Conservation (phyloP, 2,329 filamentous ascomycete genomes). For the Fusarium tanahbumbuense region DNA sequence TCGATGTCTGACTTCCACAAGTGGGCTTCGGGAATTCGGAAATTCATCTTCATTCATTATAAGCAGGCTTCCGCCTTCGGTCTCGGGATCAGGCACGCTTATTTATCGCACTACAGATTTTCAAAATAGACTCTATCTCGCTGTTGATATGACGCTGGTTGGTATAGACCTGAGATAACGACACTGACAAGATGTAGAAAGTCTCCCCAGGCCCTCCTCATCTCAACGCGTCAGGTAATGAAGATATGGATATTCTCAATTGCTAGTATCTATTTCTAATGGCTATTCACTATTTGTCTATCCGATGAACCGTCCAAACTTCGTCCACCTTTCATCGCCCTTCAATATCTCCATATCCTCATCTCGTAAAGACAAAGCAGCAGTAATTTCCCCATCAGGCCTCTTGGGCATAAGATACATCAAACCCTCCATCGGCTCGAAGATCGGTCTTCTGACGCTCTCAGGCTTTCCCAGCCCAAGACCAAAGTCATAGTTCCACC, state of each 20-base stretch:
- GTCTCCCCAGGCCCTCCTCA: too few species aligned
- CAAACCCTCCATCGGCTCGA: constrained; percentile 59
- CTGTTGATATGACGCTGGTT: too few species aligned
- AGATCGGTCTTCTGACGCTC: constrained; percentile 60
- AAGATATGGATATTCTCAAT: not conserved
- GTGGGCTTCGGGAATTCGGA: too few species aligned
- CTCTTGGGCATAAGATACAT: constrained; percentile 62
- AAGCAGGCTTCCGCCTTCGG: too few species aligned
- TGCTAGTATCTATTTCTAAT: not conserved
- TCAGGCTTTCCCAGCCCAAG: constrained; percentile 59
- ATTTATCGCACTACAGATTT: too few species aligned
- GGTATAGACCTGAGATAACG: too few species aligned
- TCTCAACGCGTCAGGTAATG: too few species aligned
- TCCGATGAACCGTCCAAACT: constrained; percentile 33
- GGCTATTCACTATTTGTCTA: constrained; percentile 1
- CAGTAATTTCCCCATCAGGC: constrained; percentile 56
- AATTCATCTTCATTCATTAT: too few species aligned
- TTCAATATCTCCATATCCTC: constrained; percentile 61
- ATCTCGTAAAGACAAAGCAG: constrained; percentile 59
- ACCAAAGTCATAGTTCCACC: constrained; percentile 60
- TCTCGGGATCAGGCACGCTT: too few species aligned
- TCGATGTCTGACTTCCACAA: too few species aligned
- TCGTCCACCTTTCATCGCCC: constrained; percentile 55
- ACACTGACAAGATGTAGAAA: too few species aligned
- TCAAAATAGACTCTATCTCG: too few species aligned